A percentile compares a stretch with the other conserved stretches of the same genome.
Conservation (phyloP, 2,329 filamentous ascomycete species). For the Diaporthe velutina region DNA sequence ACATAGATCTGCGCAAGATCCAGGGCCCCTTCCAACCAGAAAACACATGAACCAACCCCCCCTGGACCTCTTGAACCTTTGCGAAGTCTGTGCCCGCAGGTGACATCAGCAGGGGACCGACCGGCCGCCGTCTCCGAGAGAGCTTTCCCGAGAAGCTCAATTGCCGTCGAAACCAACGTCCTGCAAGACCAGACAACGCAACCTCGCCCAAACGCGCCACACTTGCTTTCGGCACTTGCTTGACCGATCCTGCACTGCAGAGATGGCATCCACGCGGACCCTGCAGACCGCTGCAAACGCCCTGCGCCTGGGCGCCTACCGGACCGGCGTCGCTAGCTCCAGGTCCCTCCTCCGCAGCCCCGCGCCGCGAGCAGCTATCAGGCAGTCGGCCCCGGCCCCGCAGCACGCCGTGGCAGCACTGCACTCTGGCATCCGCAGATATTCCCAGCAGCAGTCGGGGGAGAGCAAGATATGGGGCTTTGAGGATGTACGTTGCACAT, state of each 20-base stretch:
- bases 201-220: not conserved
- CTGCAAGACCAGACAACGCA: not conserved
- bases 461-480: conserved; percentile 62
- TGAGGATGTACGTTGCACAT: conserved; percentile 52
- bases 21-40: not conserved
- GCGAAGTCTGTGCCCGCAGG: conserved; percentile 18
- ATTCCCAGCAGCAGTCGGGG: conserved; percentile 44
- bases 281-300: conserved; percentile 16
- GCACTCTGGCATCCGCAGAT: conserved; percentile 38
- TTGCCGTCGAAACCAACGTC: not conserved
- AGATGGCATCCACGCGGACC: conserved; percentile 35
- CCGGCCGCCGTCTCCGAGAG: conserved; percentile 9
- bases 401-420: not conserved
- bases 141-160: not conserved
- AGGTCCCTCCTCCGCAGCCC: conserved; percentile 4
- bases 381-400: not conserved
- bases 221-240: not conserved
- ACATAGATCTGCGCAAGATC: conserved; percentile 7
- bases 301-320: conserved; percentile 33
- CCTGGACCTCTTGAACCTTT: conserved; percentile 1
- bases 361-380: not conserved
- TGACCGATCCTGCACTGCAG: conserved; percentile 1
- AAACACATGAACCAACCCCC: not conserved
- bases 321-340: conserved; percentile 6
- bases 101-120: conserved; percentile 21